Evolutionary conservation across 257 asterid species (phyloP).

Genomic region (Lantana camara): DNA sequence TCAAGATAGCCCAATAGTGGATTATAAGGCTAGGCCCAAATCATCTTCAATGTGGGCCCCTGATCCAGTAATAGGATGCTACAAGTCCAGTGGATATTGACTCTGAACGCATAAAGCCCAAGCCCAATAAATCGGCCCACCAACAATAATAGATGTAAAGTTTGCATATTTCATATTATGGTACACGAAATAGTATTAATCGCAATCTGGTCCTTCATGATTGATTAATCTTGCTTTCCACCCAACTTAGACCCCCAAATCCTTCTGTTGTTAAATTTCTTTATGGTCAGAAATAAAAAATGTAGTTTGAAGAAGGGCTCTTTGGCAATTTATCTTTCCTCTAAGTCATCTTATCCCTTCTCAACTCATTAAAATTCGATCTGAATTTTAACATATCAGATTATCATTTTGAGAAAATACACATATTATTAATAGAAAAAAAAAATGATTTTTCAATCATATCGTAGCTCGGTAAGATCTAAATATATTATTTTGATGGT

Average conservation of each 20-base stretch:
- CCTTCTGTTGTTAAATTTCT: too few relatives aligned
- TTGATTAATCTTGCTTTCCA: not conserved
- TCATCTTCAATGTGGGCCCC: not conserved
- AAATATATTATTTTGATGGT: too few relatives aligned
- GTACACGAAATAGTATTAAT: not conserved
- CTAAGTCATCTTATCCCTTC: too few relatives aligned
- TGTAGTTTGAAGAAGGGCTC: not conserved
- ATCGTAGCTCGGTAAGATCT: too few relatives aligned
- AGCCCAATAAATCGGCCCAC: slow-evolving; percentile 5
- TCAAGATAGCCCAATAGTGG: not conserved
- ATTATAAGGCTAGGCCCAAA: not conserved
- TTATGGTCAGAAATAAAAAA: too few relatives aligned
- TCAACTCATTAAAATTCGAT: too few relatives aligned
- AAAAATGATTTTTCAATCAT: too few relatives aligned
- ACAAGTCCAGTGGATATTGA: not conserved
- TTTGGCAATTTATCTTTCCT: not conserved
- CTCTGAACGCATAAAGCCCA: not conserved
- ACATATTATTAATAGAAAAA: too few relatives aligned
- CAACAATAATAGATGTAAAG: not conserved
- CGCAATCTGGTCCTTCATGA: not conserved
- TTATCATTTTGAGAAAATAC: too few relatives aligned
- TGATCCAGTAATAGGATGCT: not conserved
- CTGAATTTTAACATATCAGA: too few relatives aligned
- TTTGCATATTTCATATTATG: not conserved
- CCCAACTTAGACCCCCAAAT: not conserved